phyloP scores from a whole-genome alignment of 1,284 basidiomycete genomes.

The Pseudozyma hubeiensis region DNA sequence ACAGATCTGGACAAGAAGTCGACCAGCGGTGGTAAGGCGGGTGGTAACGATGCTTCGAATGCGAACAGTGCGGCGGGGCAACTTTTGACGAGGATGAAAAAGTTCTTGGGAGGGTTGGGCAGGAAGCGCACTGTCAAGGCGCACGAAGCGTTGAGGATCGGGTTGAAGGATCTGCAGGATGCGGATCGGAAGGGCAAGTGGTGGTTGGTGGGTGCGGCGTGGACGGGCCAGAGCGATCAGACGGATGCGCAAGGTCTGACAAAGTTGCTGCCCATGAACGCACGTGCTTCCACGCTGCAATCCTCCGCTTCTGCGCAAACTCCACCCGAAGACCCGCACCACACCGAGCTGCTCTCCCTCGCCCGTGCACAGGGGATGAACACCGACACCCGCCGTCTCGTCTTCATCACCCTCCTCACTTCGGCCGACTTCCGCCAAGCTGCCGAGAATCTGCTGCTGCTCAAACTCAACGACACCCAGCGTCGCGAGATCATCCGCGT shows the following conservation, averaged over 20 bases:
- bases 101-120: slow-evolving; percentile 55
- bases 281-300: slow-evolving; percentile 22
- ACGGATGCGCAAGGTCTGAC: slow-evolving; percentile 71
- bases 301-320: slow-evolving; percentile 2
- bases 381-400: slow-evolving; percentile 88
- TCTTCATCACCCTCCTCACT: slow-evolving; percentile 89
- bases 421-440: slow-evolving; percentile 91
- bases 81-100: slow-evolving; percentile 53
- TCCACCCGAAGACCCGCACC: slow-evolving; percentile 72
- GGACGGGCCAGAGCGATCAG: slow-evolving; percentile 88
- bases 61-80: slow-evolving; percentile 25
- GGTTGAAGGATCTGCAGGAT: slow-evolving; percentile 81
- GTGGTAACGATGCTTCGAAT: slow-evolving; percentile 19
- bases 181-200: slow-evolving; percentile 92
- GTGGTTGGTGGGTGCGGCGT: slow-evolving; percentile 98
- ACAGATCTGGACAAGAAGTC: slow-evolving; percentile 47
- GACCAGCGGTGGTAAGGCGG: background rate
- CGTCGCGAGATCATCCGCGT: slow-evolving; percentile 94
- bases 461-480: slow-evolving; percentile 88
- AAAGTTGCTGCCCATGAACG: slow-evolving; percentile 46
- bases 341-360: slow-evolving; percentile 76
- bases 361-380: slow-evolving; percentile 98
- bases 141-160: slow-evolving; percentile 58
- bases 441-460: slow-evolving; percentile 82
- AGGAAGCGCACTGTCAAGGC: slow-evolving; percentile 55